A percentile compares a stretch with the other conserved stretches of the same genome.
These are phyloP conservation scores for Calcarisporium arbuscula DNA, from an alignment of 2,329 filamentous ascomycete genomes.

Conservation along the genomic window DNA sequence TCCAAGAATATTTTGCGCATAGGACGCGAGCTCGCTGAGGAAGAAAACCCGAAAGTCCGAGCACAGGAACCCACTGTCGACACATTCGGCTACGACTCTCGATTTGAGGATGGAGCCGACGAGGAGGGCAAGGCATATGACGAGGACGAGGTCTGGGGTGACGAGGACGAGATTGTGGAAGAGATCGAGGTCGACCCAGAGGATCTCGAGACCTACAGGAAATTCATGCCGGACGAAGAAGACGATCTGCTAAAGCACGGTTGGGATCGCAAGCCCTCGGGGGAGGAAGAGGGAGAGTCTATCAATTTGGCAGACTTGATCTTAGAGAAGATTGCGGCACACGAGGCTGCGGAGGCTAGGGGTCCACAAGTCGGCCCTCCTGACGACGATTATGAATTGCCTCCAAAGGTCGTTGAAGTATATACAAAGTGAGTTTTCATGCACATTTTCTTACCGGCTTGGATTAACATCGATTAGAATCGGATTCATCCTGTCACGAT, in stretches of 20 bases:
- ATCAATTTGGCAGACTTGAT: slow-evolving; percentile 92
- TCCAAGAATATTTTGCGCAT: slow-evolving; percentile 86
- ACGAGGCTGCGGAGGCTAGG: slow-evolving; percentile 63
- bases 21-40: slow-evolving; percentile 80
- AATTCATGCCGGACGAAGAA: slow-evolving; percentile 72
- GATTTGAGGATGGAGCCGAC: slow-evolving; percentile 55
- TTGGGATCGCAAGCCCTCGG: slow-evolving; percentile 41
- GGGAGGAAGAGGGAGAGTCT: slow-evolving; percentile 42
- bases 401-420: slow-evolving; percentile 87
- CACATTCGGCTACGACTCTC: slow-evolving; percentile 72
- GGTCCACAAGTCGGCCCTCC: slow-evolving; percentile 41
- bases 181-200: slow-evolving; percentile 79
- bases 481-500: slow-evolving; percentile 80
- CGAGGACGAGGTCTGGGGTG: slow-evolving; percentile 66
- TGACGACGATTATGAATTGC: slow-evolving; percentile 80
- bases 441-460: neutral
- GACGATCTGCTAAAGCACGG: slow-evolving; percentile 66
- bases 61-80: slow-evolving; percentile 37
- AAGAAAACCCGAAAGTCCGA: slow-evolving; percentile 58
- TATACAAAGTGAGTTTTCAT: slow-evolving; percentile 71
- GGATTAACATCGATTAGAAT: slow-evolving; percentile 46
- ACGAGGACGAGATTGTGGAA: slow-evolving; percentile 67
- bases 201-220: slow-evolving; percentile 85
- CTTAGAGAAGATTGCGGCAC: slow-evolving; percentile 85
- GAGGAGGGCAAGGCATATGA: slow-evolving; percentile 36